Evolutionary conservation across 2,329 filamentous ascomycete species (phyloP).

Genomic region (Ophiostoma pallidulum): DNA sequence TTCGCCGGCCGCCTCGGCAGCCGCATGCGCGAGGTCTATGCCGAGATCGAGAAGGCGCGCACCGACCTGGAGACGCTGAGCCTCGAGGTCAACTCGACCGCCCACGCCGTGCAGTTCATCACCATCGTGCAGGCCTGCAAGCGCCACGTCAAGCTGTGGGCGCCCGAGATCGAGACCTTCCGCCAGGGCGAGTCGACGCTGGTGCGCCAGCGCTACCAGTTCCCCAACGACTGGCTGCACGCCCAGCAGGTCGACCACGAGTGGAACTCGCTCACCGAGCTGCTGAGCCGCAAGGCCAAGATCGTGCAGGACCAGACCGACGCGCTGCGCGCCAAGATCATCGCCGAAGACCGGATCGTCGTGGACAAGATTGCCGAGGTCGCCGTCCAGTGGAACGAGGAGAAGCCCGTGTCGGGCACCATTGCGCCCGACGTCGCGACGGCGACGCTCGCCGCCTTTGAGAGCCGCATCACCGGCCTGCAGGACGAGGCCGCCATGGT

Average conservation of each 20-base stretch:
- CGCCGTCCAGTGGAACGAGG: slow-evolving; percentile 80
- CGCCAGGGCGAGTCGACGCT: slow-evolving; percentile 90
- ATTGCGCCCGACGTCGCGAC: slow-evolving; percentile 86
- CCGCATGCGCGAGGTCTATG: slow-evolving; percentile 85
- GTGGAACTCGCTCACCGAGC: slow-evolving; percentile 88
- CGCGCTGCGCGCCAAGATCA: slow-evolving; percentile 86
- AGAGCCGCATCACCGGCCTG: slow-evolving; percentile 72
- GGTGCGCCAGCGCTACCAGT: slow-evolving; percentile 84
- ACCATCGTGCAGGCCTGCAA: slow-evolving; percentile 96
- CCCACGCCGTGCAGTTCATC: slow-evolving; percentile 95
- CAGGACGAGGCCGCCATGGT: slow-evolving; percentile 89
- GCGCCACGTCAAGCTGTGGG: slow-evolving; percentile 87
- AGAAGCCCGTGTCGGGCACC: slow-evolving; percentile 92
- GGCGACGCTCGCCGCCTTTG: slow-evolving; percentile 70
- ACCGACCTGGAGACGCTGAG: slow-evolving; percentile 86
- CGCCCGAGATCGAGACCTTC: slow-evolving; percentile 91
- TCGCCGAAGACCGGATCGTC: slow-evolving; percentile 85
- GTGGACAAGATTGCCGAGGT: slow-evolving; percentile 81
- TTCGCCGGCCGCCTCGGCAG: slow-evolving; percentile 83
- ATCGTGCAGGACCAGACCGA: slow-evolving; percentile 96
- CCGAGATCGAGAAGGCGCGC: slow-evolving; percentile 82
- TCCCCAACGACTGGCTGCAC: slow-evolving; percentile 86
- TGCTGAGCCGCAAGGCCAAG: slow-evolving; percentile 84
- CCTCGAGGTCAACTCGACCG: slow-evolving; percentile 87
- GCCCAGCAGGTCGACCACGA: slow-evolving; percentile 95